phyloP scores from a whole-genome alignment of 2,329 filamentous ascomycete genomes.

The Penicillium sumatraense region DNA sequence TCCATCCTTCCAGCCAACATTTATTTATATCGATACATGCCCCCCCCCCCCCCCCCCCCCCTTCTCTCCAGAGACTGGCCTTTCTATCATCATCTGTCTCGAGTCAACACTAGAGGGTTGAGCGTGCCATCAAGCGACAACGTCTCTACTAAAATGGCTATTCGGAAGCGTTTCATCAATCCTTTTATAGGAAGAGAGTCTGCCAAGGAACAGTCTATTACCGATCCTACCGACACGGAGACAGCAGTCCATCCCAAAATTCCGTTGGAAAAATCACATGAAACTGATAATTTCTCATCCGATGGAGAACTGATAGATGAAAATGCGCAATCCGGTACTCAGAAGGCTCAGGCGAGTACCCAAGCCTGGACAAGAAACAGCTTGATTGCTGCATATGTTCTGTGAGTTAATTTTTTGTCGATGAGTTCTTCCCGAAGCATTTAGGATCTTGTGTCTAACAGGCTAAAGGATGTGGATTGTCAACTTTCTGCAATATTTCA shows the following conservation, averaged over 20 bases:
- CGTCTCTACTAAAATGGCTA: slow-evolving; percentile 3
- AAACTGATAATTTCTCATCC: not conserved
- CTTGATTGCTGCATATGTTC: slow-evolving; percentile 13
- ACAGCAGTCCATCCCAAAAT: not conserved
- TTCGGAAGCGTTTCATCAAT: slow-evolving; percentile 15
- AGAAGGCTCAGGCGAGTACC: slow-evolving; percentile 12
- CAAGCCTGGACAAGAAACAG: slow-evolving; percentile 15
- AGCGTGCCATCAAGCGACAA: not conserved
- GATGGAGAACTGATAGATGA: slow-evolving; percentile 11
- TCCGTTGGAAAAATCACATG: slow-evolving; percentile 1
- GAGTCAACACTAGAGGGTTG: not conserved
- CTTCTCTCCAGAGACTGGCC: no score
- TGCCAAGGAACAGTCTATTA: not conserved
- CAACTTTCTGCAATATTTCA: slow-evolving; percentile 20
- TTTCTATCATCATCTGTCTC: not conserved
- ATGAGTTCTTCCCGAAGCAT: no score
- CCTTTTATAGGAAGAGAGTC: slow-evolving; percentile 3
- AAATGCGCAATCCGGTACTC: slow-evolving; percentile 18
- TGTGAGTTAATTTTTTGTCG: slow-evolving; percentile 4
- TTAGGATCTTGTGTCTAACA: not conserved
- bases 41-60: no score
- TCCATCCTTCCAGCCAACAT: no score
- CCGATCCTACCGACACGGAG: not conserved
- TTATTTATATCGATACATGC: not conserved
- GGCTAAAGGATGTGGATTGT: slow-evolving; percentile 16